Base-by-base conservation (phyloP, 352 stramenopile species). In the Phytophthora tubulina region DNA sequence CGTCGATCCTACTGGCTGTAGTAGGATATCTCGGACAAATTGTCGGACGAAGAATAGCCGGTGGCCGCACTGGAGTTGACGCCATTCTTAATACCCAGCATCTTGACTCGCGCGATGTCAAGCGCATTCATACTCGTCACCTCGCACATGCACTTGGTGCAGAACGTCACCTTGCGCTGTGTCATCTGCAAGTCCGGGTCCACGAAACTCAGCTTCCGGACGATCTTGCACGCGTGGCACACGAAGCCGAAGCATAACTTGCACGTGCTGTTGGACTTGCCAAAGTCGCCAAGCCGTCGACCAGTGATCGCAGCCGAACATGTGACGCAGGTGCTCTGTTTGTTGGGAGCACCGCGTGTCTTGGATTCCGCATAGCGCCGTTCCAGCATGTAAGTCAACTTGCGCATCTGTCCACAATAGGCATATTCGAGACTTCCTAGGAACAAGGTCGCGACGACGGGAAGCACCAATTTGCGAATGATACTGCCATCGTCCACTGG, bases 171-270 rank as follows among this genome's bases (percentile, higher is more conserved):
- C 6, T 63, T 63, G 9, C 55, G 55, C 41, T 63, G 42, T 4
- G 41, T 45, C 55, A 63, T 53, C 55, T 53, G 44, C 55, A 63
- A 63, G 41, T 63, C 55, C 15, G 55, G 55, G 41, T 54, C 55
- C 55, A 63, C 55, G 27, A 63, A 63, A n/a, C 27, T 63, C 55
- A 63, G 36, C 11, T 53, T 63, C 13, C 55, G 32, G 41, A 63
- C 55, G 31, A 63, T 63, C 30, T 63, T 53, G 42, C 55, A 63
- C 5, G 55, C 55, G n/a, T 50, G 51, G 6, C 51, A 58, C 33
- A 58, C 51, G 17, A 58, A 58, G 7, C 33, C 51, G 33, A 46
- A 58, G 35, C 51, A 58, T 7, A 58, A 27, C 13, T 58, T 58
- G 51, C 51, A 58, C 32, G 51, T 58, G 51, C 51, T 58, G n/a